phyloP scores from a whole-genome alignment of 306 rosid species.

The Macrotyloma uniflorum region DNA sequence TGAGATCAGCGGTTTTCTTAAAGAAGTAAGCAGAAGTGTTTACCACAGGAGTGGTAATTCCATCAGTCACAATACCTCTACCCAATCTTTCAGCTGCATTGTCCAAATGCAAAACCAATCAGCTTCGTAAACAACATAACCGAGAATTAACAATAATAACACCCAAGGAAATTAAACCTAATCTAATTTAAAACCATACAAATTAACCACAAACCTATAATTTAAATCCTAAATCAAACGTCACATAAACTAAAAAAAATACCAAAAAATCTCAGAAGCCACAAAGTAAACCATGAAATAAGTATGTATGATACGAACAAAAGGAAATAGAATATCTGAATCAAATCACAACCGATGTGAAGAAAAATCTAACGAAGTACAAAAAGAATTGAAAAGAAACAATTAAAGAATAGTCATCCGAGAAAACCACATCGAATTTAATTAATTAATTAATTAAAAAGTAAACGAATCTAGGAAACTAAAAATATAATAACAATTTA shows the following conservation, averaged over 20 bases:
- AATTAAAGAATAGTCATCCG: not conserved
- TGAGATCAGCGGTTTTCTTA: constrained; percentile 76
- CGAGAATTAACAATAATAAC: not conserved
- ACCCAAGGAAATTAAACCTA: not conserved
- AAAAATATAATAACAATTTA: not conserved
- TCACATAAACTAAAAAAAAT: not conserved
- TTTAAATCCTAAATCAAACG: not conserved
- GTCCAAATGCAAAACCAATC: constrained; percentile 34
- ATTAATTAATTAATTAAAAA: not conserved
- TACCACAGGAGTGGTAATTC: constrained; percentile 93
- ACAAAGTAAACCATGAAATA: not conserved
- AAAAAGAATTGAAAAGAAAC: not conserved
- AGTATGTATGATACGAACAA: not conserved
- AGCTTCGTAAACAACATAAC: constrained; percentile 22
- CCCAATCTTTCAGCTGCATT: constrained; percentile 89
- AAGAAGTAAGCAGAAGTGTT: constrained; percentile 94
- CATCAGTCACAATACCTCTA: constrained; percentile 89
- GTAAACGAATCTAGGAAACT: not conserved
- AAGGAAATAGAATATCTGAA: not conserved
- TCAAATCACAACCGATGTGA: not conserved
- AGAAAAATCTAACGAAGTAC: not conserved
- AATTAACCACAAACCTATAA: not conserved
- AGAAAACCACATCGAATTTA: not conserved
- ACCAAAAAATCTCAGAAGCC: not conserved
- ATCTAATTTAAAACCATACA: not conserved